phyloP scores from a whole-genome alignment of 345 rosid species.

The Leavenworthia alabamica region DNA sequence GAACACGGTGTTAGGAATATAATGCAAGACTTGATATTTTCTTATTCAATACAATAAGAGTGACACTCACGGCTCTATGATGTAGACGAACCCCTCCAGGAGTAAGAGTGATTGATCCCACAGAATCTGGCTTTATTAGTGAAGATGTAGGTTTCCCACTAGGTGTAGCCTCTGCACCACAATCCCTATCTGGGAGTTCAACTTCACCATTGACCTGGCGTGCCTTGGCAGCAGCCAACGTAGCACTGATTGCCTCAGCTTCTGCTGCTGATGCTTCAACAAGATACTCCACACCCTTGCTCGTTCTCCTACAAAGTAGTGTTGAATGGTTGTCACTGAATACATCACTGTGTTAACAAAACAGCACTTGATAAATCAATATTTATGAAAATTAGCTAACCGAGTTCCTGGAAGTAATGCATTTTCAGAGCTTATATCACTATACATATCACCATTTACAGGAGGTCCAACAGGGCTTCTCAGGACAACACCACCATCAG shows the following conservation, averaged over 20 bases:
- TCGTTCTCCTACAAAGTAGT: constrained; percentile 49
- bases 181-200: constrained; percentile 75
- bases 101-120: constrained; percentile 40
- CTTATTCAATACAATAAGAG: neutral
- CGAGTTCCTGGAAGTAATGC: constrained; percentile 70
- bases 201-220: constrained; percentile 81
- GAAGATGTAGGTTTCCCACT: constrained; percentile 61
- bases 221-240: constrained; percentile 91
- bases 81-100: constrained; percentile 79
- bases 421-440: constrained; percentile 82
- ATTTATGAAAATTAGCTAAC: constrained; percentile 35
- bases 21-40: neutral
- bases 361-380: neutral
- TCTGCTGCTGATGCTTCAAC: constrained; percentile 94
- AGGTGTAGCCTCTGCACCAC: constrained; percentile 76
- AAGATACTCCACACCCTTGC: constrained; percentile 79
- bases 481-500: constrained; percentile 76
- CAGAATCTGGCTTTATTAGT: constrained; percentile 60
- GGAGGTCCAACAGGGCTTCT: constrained; percentile 90
- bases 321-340: constrained; percentile 9
- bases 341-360: neutral
- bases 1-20: constrained; percentile 11
- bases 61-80: constrained; percentile 72
- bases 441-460: constrained; percentile 71
- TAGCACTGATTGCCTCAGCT: constrained; percentile 89